Base-by-base conservation (phyloP, 805 yeast species). In the Saccharomycopsis capsularis region DNA sequence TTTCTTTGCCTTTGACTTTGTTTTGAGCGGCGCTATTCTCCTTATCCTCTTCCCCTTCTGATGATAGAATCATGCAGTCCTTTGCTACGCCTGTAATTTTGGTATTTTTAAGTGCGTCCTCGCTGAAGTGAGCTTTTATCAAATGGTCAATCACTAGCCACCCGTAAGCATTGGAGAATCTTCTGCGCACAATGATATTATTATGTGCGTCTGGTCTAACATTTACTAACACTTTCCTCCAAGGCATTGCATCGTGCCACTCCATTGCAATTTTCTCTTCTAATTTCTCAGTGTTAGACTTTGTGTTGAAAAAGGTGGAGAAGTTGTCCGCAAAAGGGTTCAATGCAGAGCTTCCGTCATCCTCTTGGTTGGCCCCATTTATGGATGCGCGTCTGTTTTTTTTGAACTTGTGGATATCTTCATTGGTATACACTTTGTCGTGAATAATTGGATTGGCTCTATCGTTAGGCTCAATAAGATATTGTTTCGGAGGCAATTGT, bases 81-180 rank as follows among this genome's bases (percentile, higher is more conserved):
- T n/a, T n/a, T n/a, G n/a, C n/a, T n/a, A n/a, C n/a, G 43, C 24
- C 25, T 18, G 25, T 27, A 7, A 13, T 13, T 13, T 27, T 27
- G 7, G 19, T 15, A 34, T 45, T 16, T 16, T 32, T 44, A 2
- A 36, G 44, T 29, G 46, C 55, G 18, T 50, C 47, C 9, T 56
- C 58, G 29, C 44, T 59, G 62, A 85, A 85, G 66, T 85, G 93
- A 44, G 74, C 70, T 13, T 70, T 68, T 1, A 81, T 75, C 52
- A 85, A 59, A 60, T 83, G 93, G 51, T 84, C 89, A 42, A 85
- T 68, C 0, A 84, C 86, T 1, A 78, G 79, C 95, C 95, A 85
- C 1, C 95, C 95, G 63, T 79, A 85, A 0, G 91, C 93, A 66
- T 85, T 85, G 1, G 86, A 73, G 64, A 82, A 83, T 48, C 82